These are phyloP conservation scores for Mortierella polycephala DNA, from an alignment of 371 early-diverging fungal species.

Conservation along the genomic window DNA sequence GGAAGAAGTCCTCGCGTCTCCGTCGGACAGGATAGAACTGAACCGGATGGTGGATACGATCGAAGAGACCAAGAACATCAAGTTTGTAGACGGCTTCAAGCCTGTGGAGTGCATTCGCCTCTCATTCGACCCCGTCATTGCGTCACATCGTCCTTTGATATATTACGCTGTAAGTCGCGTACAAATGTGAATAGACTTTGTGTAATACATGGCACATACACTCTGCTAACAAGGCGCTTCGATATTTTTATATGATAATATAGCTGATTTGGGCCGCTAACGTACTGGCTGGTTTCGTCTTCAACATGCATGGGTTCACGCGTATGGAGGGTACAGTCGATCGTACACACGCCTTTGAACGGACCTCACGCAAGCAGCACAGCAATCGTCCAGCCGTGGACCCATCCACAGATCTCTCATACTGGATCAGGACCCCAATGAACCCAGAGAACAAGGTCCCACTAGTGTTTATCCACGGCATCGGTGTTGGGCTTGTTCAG, in stretches of 20 bases:
- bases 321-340: slow-evolving; percentile 23
- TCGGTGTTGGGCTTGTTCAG: slow-evolving; percentile 72
- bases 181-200: neutral
- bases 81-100: slow-evolving; percentile 66
- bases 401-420: slow-evolving; percentile 50
- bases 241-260: neutral
- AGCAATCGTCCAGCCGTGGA: too few relatives aligned
- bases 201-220: slow-evolving; percentile 7
- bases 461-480: slow-evolving; percentile 77
- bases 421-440: slow-evolving; percentile 58
- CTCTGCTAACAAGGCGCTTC: neutral
- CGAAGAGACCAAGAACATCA: slow-evolving; percentile 56
- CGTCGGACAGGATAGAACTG: slow-evolving; percentile 53
- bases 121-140: slow-evolving; percentile 72
- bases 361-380: too few relatives aligned
- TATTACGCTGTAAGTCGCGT: slow-evolving; percentile 61
- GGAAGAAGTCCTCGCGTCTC: slow-evolving; percentile 58
- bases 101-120: slow-evolving; percentile 66
- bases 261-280: slow-evolving; percentile 28
- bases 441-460: slow-evolving; percentile 64
- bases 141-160: slow-evolving; percentile 72
- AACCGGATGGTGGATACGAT: slow-evolving; percentile 60
- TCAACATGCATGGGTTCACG: slow-evolving; percentile 25
- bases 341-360: neutral
- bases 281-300: slow-evolving; percentile 11